phyloP scores from a whole-genome alignment of 2,329 filamentous ascomycete genomes.

The Zopfia rhizophila region DNA sequence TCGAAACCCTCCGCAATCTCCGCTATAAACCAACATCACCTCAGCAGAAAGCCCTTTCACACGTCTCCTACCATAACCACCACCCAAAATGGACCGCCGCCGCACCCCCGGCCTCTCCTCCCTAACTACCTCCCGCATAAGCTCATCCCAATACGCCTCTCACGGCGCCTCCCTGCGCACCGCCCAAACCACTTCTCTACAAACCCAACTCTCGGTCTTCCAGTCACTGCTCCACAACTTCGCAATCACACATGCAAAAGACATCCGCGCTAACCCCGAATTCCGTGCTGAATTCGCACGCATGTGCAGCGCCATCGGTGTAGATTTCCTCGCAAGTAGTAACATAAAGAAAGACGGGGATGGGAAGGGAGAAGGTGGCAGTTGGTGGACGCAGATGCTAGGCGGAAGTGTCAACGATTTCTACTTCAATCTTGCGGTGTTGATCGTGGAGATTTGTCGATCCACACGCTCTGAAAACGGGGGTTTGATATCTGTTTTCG shows the following conservation, averaged over 20 bases:
- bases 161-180: slow-evolving; percentile 90
- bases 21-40: too few species aligned
- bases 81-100: slow-evolving; percentile 60
- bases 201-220: slow-evolving; percentile 95
- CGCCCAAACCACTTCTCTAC: slow-evolving; percentile 84
- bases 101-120: slow-evolving; percentile 90
- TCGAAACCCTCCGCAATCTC: too few species aligned
- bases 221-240: slow-evolving; percentile 95
- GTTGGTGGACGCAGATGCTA: slow-evolving; percentile 91
- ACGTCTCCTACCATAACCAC: slow-evolving; percentile 1
- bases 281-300: slow-evolving; percentile 98
- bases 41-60: too few species aligned
- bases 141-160: slow-evolving; percentile 87
- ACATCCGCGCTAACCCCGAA: slow-evolving; percentile 92
- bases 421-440: slow-evolving; percentile 97
- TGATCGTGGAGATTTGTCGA: slow-evolving; percentile 91
- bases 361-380: slow-evolving; percentile 65
- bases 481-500: slow-evolving; percentile 84
- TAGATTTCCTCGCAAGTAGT: slow-evolving; percentile 81
- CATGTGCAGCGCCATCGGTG: slow-evolving; percentile 97
- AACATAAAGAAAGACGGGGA: slow-evolving; percentile 58
- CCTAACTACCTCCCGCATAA: slow-evolving; percentile 66
- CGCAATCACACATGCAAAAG: slow-evolving; percentile 90
- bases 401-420: slow-evolving; percentile 96
- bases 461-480: slow-evolving; percentile 90